Base-by-base conservation (phyloP, 1,284 basidiomycete species). In the Pholiota adiposa region DNA sequence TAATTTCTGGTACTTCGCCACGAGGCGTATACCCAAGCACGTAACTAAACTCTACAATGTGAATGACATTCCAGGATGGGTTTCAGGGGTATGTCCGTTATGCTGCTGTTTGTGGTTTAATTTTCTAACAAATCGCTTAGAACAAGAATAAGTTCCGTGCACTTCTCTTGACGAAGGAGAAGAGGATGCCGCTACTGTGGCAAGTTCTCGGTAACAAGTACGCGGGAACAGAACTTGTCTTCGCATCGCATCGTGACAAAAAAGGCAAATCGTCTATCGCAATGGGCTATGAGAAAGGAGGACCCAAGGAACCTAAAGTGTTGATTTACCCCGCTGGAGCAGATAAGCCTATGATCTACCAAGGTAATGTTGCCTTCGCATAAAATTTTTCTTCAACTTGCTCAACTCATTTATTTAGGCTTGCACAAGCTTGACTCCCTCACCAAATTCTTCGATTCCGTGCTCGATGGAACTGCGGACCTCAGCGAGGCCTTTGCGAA, bases 181-280 rank as follows among this genome's bases (percentile, higher is more conserved):
- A 88, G 63, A 89, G 89, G 50, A 85, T 93, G 4, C 94, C 94
- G 0, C 78, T 96, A 29, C 77, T 96, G 53, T 96, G 94, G 94
- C 88, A 92, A 70, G 88, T 92, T 4, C 83, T 96, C 36, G 88
- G 84, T 11, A 92, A 93, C 70, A 90, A 89, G 63, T 90, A 89
- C 72, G 73, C 82, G 55, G 83, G 83, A 56, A 80, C 63, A 19
- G 55, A 87, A 67, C 80, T 94, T 21, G 80, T 79, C 25, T 85
- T 95, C 63, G 90, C 82, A 2, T 84, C 83, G 53, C 84, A 90
- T 68, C 84, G 84, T 50, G 93, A 95, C 71, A 80, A 82, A 33
- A 69, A 61, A 54, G 89, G 87, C 21, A 80, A 77, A 59, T 81
- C 82, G 55, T 84, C 84, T 9, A 76, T 79, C 1, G 75, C 79